Evolutionary conservation across 768 basidiomycete genomes (phyloP).

Genomic region (Termitomyces sp.): DNA sequence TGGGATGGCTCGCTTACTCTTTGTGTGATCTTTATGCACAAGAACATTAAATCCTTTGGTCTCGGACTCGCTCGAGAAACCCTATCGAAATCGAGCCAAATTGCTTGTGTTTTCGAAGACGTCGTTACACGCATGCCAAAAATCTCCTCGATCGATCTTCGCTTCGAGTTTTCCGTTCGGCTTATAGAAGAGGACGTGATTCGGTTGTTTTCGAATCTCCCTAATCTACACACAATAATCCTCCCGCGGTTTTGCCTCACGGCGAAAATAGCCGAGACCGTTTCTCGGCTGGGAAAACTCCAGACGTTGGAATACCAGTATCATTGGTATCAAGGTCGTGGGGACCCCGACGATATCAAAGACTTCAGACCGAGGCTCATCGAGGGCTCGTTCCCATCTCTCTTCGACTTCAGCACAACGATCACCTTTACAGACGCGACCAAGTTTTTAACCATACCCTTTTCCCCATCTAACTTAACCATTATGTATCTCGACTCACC

Average conservation of each 20-base stretch:
- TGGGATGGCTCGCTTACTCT: conserved; percentile 36
- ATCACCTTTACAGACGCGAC: conserved; percentile 40
- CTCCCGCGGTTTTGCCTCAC: conserved; percentile 53
- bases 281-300: conserved; percentile 42
- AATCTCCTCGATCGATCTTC: conserved; percentile 43
- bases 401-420: conserved; percentile 50
- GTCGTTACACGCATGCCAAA: conserved; percentile 48
- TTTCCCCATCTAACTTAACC: conserved; percentile 45
- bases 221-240: conserved; percentile 41
- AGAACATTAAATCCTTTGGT: conserved; percentile 36
- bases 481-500: conserved; percentile 51
- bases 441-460: conserved; percentile 38
- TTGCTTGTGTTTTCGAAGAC: conserved; percentile 27
- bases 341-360: conserved; percentile 38
- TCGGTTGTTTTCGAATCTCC: conserved; percentile 19
- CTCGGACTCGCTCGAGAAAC: conserved; percentile 20
- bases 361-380: conserved; percentile 39
- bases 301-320: conserved; percentile 52
- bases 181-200: conserved; percentile 28
- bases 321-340: conserved; percentile 41
- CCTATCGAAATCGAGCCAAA: background rate
- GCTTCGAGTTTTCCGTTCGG: conserved; percentile 34
- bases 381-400: conserved; percentile 48
- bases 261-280: conserved; percentile 37
- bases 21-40: conserved; percentile 56